Evolutionary conservation across 352 stramenopile species (phyloP).

Genomic region (Peronospora farinosa): DNA sequence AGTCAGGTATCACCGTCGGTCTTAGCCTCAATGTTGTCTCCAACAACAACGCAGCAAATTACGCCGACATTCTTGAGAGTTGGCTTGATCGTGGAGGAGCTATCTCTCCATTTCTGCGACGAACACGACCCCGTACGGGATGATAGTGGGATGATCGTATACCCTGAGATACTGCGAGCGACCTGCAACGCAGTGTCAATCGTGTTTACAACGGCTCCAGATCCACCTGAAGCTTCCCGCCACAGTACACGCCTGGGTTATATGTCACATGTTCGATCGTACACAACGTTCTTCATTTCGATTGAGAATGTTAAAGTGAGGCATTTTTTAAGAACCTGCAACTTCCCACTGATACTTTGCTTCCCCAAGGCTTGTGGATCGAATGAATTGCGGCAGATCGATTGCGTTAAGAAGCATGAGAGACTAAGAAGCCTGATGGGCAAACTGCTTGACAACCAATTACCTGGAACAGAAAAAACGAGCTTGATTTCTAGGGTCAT

Average conservation of each 20-base stretch:
- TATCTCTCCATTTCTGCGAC: slow-evolving; percentile 61
- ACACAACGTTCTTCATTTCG: slow-evolving; percentile 46
- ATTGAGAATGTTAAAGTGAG: slow-evolving; percentile 52
- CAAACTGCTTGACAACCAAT: slow-evolving; percentile 35
- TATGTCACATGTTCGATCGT: slow-evolving; percentile 55
- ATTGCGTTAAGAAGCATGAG: slow-evolving; percentile 38
- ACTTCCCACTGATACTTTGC: slow-evolving; percentile 65
- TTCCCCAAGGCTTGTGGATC: slow-evolving; percentile 30
- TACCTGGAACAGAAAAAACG: slow-evolving; percentile 25
- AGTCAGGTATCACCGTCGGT: slow-evolving; percentile 10
- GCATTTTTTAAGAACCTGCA: slow-evolving; percentile 66
- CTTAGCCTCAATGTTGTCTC: slow-evolving; percentile 15
- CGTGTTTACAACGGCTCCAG: slow-evolving; percentile 41
- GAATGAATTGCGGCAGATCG: slow-evolving; percentile 30
- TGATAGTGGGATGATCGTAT: slow-evolving; percentile 33
- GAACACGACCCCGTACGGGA: slow-evolving; percentile 42
- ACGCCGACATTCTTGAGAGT: slow-evolving; percentile 31
- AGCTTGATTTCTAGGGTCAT: slow-evolving; percentile 48
- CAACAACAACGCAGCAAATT: slow-evolving; percentile 4
- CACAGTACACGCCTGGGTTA: slow-evolving; percentile 52
- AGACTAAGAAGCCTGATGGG: slow-evolving; percentile 25
- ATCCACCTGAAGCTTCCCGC: slow-evolving; percentile 45
- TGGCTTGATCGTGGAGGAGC: slow-evolving; percentile 31
- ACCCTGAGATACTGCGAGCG: slow-evolving; percentile 53
- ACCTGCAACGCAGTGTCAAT: slow-evolving; percentile 33